Evolutionary conservation across 129 eudicot genomes (phyloP).

Genomic region (Ambrosia artemisiifolia): DNA sequence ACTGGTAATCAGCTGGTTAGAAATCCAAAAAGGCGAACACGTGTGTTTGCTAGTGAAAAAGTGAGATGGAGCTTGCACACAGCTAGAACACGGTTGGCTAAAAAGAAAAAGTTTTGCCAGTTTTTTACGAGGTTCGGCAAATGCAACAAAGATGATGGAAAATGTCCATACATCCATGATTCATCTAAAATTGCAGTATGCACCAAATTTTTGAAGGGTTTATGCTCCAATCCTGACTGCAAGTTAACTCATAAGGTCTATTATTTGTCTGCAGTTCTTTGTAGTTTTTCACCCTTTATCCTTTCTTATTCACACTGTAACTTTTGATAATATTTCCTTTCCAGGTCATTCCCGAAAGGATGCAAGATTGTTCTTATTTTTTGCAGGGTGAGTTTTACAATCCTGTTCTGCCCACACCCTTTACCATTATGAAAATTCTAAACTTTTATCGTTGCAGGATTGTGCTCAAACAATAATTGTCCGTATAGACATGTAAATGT

Average conservation of each 20-base stretch:
- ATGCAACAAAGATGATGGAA: conserved; percentile 89
- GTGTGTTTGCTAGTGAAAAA: conserved; percentile 82
- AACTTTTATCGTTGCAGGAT: conserved; percentile 50
- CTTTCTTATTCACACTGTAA: conserved; percentile 12
- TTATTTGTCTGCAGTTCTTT: not conserved
- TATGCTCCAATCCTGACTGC: conserved; percentile 71
- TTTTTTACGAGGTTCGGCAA: conserved; percentile 94
- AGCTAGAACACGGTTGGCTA: conserved; percentile 80
- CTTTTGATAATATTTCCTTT: conserved; percentile 19
- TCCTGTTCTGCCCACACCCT: not conserved
- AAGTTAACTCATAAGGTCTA: conserved; percentile 87
- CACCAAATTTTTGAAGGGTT: conserved; percentile 79
- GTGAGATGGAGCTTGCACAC: conserved; percentile 98
- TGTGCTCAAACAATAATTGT: conserved; percentile 75
- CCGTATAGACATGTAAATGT: conserved; percentile 94
- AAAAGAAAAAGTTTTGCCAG: conserved; percentile 80
- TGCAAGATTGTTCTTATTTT: conserved; percentile 96
- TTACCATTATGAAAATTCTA: conserved; percentile 5
- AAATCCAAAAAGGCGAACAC: conserved; percentile 85
- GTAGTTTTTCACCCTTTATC: not conserved
- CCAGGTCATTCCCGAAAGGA: conserved; percentile 97
- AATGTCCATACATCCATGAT: conserved; percentile 89
- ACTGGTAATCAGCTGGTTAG: conserved; percentile 89
- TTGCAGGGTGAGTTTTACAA: conserved; percentile 63
- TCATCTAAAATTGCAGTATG: conserved; percentile 85